A percentile compares a stretch with the other conserved stretches of the same genome.
These are phyloP conservation scores for Skeletonema potamos DNA, from an alignment of 108 stramenopile species.

Conservation along the genomic window DNA sequence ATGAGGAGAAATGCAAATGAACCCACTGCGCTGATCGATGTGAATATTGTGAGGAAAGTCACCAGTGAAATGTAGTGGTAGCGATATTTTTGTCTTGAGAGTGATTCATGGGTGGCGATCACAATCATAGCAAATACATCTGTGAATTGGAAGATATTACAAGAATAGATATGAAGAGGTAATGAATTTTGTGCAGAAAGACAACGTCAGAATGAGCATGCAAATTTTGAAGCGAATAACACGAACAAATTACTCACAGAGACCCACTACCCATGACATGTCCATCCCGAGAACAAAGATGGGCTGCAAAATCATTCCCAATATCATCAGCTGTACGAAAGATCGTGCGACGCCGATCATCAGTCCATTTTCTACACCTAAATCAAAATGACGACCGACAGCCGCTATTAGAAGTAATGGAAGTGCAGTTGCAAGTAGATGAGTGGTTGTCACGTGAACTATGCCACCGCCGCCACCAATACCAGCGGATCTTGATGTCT, in stretches of 20 bases:
- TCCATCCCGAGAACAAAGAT: slow-evolving; percentile 67
- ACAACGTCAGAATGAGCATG: too few species aligned
- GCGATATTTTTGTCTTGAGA: slow-evolving; percentile 67
- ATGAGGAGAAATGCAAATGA: slow-evolving; percentile 71
- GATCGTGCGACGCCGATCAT: slow-evolving; percentile 41
- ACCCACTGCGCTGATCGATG: slow-evolving; percentile 53
- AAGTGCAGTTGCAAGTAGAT: slow-evolving; percentile 24
- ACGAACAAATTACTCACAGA: slow-evolving; percentile 32
- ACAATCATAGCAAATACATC: slow-evolving; percentile 72
- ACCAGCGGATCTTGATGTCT: too few species aligned
- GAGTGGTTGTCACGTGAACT: slow-evolving; percentile 35
- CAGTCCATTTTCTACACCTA: slow-evolving; percentile 23
- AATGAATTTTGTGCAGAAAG: too few species aligned
- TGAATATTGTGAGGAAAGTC: slow-evolving; percentile 49
- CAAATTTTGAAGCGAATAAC: too few species aligned
- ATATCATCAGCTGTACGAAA: slow-evolving; percentile 70
- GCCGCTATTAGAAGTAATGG: slow-evolving; percentile 34
- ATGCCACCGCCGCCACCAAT: slow-evolving; percentile 7
- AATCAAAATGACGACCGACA: slow-evolving; percentile 20
- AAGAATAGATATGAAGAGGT: too few species aligned
- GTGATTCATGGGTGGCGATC: slow-evolving; percentile 68
- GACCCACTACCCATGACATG: slow-evolving; percentile 31
- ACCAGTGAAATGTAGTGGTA: slow-evolving; percentile 59
- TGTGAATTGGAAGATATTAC: background rate
- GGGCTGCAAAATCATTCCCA: slow-evolving; percentile 77